phyloP scores from a whole-genome alignment of 352 stramenopile species.

The Phytophthora sojae region DNA sequence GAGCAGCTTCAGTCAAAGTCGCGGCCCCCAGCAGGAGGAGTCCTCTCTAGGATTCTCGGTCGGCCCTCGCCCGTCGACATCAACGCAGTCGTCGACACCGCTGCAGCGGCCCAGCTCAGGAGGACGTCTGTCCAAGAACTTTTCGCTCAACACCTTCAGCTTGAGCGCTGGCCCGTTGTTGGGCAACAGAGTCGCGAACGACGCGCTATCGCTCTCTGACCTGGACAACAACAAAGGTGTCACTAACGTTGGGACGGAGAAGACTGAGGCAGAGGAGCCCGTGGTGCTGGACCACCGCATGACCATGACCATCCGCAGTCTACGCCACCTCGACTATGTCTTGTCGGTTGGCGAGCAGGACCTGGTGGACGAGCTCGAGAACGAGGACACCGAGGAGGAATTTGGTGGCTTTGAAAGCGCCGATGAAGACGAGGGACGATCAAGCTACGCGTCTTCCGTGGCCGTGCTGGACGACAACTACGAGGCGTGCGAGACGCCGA shows the following conservation, averaged over 20 bases:
- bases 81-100: conserved; percentile 26
- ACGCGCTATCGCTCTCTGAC: conserved; percentile 56
- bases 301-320: conserved; percentile 43
- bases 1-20: conserved; percentile 33
- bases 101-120: conserved; percentile 28
- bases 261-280: conserved; percentile 38
- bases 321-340: conserved; percentile 58
- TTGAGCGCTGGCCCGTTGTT: conserved; percentile 30
- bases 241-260: conserved; percentile 9
- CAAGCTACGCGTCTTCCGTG: conserved; percentile 63
- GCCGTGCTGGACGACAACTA: conserved; percentile 59
- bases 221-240: conserved; percentile 25
- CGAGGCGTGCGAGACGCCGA: conserved; percentile 35
- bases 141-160: conserved; percentile 23
- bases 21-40: conserved; percentile 25
- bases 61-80: conserved; percentile 26
- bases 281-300: conserved; percentile 57
- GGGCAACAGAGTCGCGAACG: conserved; percentile 40
- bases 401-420: conserved; percentile 44
- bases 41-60: conserved; percentile 35
- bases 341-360: conserved; percentile 45
- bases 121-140: conserved; percentile 25
- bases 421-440: conserved; percentile 38
- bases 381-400: conserved; percentile 37
- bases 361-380: conserved; percentile 40